A percentile compares a stretch with the other conserved stretches of the same genome.
These are phyloP conservation scores for Cetraspora pellucida DNA, from an alignment of 192 early-diverging fungal species.

Conservation along the genomic window DNA sequence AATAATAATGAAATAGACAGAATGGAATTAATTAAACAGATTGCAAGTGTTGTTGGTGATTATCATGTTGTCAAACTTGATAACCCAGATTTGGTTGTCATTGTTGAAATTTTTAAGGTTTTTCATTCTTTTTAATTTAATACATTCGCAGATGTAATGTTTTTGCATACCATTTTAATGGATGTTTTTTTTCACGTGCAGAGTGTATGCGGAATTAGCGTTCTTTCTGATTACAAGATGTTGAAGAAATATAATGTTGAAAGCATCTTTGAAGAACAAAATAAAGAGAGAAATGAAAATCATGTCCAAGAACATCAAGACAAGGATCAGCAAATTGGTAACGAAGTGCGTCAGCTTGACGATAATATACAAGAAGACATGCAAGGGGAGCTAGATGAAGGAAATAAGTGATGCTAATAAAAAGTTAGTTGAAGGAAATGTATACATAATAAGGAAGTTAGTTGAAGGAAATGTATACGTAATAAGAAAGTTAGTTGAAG, in stretches of 20 bases:
- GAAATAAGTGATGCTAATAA: no score
- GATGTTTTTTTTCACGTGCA: constrained; percentile 15
- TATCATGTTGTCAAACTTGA: constrained; percentile 57
- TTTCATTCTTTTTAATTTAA: background rate
- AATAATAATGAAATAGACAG: constrained; percentile 59
- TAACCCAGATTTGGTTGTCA: constrained; percentile 53
- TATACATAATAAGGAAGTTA: no score
- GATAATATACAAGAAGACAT: no score
- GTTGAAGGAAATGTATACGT: no score
- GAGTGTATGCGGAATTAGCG: constrained; percentile 62
- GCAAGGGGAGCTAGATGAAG: no score
- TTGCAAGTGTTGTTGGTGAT: constrained; percentile 55
- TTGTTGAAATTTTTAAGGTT: constrained; percentile 64
- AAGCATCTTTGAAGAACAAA: constrained; percentile 47
- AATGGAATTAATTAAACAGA: constrained; percentile 46
- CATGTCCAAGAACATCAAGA: no score
- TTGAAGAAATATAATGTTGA: constrained; percentile 63
- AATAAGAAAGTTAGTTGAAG: no score
- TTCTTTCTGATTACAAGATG: constrained; percentile 58
- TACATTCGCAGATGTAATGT: background rate
- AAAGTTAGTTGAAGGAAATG: no score
- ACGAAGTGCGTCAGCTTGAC: no score
- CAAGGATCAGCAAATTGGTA: no score
- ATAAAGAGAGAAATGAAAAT: constrained; percentile 18
- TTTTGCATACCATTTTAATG: background rate